A percentile compares a stretch with the other conserved stretches of the same genome.
Evolutionary conservation across 2,329 filamentous ascomycete species (phyloP).

Genomic region (Fusarium guadeloupense): DNA sequence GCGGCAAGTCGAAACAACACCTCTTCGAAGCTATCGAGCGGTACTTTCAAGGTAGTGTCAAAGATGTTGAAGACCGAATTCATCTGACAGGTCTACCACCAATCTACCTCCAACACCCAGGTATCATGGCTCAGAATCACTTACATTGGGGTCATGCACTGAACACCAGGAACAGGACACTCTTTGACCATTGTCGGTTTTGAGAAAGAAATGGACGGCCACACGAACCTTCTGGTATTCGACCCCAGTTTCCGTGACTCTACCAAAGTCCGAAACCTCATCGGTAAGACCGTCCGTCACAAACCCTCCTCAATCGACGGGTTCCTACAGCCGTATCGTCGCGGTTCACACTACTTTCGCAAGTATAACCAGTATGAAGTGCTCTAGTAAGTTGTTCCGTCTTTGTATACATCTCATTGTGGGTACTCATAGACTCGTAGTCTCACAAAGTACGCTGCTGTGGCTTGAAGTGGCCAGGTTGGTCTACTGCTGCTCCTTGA

Average conservation of each 20-base stretch:
- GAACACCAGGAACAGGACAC: conserved; percentile 66
- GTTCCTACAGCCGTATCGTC: conserved; percentile 77
- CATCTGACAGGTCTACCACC: conserved; percentile 77
- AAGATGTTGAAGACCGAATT: conserved; percentile 62
- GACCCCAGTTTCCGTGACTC: conserved; percentile 85
- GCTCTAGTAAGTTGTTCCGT: conserved; percentile 65
- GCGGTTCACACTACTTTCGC: conserved; percentile 72
- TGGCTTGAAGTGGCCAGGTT: background rate
- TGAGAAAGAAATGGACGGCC: conserved; percentile 72
- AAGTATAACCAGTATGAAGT: conserved; percentile 83
- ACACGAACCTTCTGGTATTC: conserved; percentile 80
- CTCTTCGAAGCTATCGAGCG: conserved; percentile 74
- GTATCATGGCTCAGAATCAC: conserved; percentile 49
- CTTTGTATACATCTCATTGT: background rate
- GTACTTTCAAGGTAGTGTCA: conserved; percentile 72
- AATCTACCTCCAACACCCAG: conserved; percentile 88
- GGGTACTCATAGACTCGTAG: conserved; percentile 17
- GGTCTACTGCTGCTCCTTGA: conserved; percentile 57
- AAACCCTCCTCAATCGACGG: conserved; percentile 50
- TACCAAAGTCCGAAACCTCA: conserved; percentile 67
- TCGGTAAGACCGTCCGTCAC: conserved; percentile 57
- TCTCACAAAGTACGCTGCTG: conserved; percentile 30
- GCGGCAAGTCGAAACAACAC: conserved; percentile 57
- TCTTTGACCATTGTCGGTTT: conserved; percentile 91
- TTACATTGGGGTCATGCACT: background rate